Percentiles rank a stretch among this genome's conserved stretches.
These are phyloP conservation scores for Coelastrella sp. DNA, from an alignment of 139 green algal genomes.

Conservation along the genomic window DNA sequence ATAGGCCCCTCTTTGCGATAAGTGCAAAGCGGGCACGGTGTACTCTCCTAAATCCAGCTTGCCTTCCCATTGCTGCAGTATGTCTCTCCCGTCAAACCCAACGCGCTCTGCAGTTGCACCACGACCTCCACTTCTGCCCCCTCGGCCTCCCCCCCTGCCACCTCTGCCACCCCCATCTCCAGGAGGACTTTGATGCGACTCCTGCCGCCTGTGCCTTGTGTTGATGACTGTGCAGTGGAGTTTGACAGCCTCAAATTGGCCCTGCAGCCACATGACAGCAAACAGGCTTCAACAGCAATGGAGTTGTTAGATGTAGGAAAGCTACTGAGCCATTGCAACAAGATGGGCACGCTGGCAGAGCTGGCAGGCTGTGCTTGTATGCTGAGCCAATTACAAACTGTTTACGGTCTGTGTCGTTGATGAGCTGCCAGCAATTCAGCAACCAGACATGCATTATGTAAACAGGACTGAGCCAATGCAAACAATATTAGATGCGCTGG, in stretches of 20 bases:
- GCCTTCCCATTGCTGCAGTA: slow-evolving; percentile 25
- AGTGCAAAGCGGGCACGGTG: slow-evolving; percentile 34
- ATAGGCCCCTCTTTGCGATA: slow-evolving; percentile 58
- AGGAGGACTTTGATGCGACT: not conserved
- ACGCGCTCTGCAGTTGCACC: slow-evolving; percentile 15
- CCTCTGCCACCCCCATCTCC: not conserved
- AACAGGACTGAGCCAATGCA: too few species aligned
- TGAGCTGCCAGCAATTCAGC: too few species aligned
- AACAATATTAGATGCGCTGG: too few species aligned
- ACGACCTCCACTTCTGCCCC: slow-evolving; percentile 21
- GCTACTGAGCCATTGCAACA: not conserved
- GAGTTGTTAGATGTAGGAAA: not conserved
- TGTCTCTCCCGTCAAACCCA: slow-evolving; percentile 59
- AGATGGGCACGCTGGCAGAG: too few species aligned
- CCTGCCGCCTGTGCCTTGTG: slow-evolving; percentile 36
- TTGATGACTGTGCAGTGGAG: slow-evolving; percentile 70
- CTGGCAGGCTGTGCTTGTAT: too few species aligned
- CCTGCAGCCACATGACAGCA: slow-evolving; percentile 7
- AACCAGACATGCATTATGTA: too few species aligned
- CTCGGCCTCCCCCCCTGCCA: slow-evolving; percentile 1
- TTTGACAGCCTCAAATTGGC: slow-evolving; percentile 57
- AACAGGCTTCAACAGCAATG: too few species aligned
- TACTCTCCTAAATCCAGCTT: slow-evolving; percentile 1
- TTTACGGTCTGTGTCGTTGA: too few species aligned
- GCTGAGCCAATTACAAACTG: too few species aligned